Conservation (phyloP, 345 rosid species). For the Reutealis trisperma region DNA sequence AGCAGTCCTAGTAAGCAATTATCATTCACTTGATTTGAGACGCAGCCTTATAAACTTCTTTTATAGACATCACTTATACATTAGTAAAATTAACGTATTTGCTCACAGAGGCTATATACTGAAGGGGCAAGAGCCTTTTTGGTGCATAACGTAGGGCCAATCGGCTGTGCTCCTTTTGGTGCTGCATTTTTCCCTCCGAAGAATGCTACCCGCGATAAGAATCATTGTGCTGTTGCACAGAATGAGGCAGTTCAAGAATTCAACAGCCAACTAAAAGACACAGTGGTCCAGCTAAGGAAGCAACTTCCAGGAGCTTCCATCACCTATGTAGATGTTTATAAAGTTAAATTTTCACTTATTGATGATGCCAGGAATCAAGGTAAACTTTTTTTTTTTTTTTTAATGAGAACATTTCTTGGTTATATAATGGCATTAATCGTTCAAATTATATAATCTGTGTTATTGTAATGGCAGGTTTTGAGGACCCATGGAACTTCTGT, state of each 20-base stretch:
- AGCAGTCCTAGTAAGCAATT: conserved; percentile 36
- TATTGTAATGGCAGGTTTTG: background rate
- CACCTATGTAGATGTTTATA: conserved; percentile 51
- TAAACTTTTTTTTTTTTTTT: no score
- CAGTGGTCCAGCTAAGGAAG: conserved; percentile 33
- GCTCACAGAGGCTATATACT: conserved; percentile 37
- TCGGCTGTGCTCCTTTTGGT: conserved; percentile 55
- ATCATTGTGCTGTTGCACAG: conserved; percentile 46
- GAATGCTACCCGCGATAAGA: conserved; percentile 31
- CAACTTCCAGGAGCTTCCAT: conserved; percentile 40
- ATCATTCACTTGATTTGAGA: no score
- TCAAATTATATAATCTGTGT: no score
- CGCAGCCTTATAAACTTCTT: no score
- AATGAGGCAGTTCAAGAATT: conserved; percentile 51
- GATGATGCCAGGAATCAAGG: conserved; percentile 40
- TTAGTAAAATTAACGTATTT: no score
- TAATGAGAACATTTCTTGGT: no score
- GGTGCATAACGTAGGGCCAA: conserved; percentile 73
- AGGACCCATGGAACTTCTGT: background rate
- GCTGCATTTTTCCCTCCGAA: conserved; percentile 27
- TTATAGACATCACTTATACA: no score
- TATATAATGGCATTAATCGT: no score
- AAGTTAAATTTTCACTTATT: conserved; percentile 51
- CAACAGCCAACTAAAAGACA: conserved; percentile 38
- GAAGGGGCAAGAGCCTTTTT: conserved; percentile 55